Percentiles rank a stretch among this genome's conserved stretches.
phyloP scores from a whole-genome alignment of 306 rosid species.

The Lathyrus aphaca region DNA sequence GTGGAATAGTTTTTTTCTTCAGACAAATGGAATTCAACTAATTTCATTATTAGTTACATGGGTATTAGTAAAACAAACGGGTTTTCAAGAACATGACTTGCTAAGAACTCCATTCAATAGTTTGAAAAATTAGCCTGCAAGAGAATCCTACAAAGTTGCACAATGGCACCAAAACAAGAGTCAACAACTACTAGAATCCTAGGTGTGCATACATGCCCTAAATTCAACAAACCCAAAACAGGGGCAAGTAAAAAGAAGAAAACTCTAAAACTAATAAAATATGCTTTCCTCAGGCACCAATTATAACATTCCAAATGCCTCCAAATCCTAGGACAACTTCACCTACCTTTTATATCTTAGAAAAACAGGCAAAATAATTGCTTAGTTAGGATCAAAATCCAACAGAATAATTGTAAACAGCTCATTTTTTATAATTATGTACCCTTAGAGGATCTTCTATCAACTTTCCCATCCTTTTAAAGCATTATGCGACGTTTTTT shows the following conservation, averaged over 20 bases:
- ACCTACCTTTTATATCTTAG: constrained; percentile 33
- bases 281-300: neutral
- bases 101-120: too few species aligned
- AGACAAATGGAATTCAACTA: too few species aligned
- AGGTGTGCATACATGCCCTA: neutral
- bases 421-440: neutral
- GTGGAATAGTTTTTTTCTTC: too few species aligned
- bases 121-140: too few species aligned
- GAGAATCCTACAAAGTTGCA: too few species aligned
- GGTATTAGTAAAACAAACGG: too few species aligned
- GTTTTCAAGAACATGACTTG: too few species aligned
- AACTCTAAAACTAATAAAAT: constrained; percentile 18
- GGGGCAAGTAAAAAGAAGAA: neutral
- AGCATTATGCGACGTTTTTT: neutral
- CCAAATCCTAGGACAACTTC: constrained; percentile 22
- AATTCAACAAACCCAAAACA: neutral
- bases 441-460: constrained; percentile 43
- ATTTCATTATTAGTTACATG: too few species aligned
- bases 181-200: too few species aligned
- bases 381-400: constrained; percentile 8
- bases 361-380: constrained; percentile 17
- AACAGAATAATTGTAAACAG: constrained; percentile 17
- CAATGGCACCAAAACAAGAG: too few species aligned
- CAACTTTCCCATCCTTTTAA: neutral
- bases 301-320: constrained; percentile 20